Evolutionary conservation across 345 rosid genomes (phyloP), one percentile per base, ranked within the genome.

Genomic region (Streptanthus diversifolius): DNA sequence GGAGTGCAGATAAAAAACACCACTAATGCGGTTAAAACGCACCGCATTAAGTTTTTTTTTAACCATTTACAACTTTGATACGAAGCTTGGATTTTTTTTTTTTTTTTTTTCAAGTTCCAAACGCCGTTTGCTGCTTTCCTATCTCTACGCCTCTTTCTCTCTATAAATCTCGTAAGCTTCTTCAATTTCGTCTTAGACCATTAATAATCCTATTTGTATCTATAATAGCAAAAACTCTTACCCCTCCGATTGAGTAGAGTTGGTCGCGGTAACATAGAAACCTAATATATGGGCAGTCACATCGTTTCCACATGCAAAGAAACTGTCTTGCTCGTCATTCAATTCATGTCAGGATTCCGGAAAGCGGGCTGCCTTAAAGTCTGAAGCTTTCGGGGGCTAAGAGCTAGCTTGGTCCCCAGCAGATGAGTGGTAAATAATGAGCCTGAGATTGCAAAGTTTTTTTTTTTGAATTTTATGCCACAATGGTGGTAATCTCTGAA

Each of bases 341-440:
- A 63, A 32, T 43, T 25, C 8, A 36, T 74, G 71, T 47, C 25
- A 59, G n/a, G 49, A 55, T 55, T 45, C 40, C n/a, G 8, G 39
- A 52, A 21, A 37, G 27, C 67, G 68, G 22, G 27, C 67, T 51
- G 15, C 33, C 32, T 24, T 52, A 62, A 40, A 21, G 4, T 41
- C 64, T 69, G 79, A 69, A 76, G 58, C 63, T 66, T 65, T 59
- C n/a, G 84, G 90, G 86, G 90, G 81, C 86, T 85, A 75, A 81
- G 86, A 84, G 82, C 27, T 15, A 5, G 5, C 14, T 82, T 82
- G 86, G 92, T 87, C 90, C 90, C 93, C 85, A 64, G 58, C 80
- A 80, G 74, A 82, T 82, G 87, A 82, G 80, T 47, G 21, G 68
- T 27, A 55, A 25, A 84, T 74, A 79, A 91, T 86, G 93, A 85